These are phyloP conservation scores for Capsella rubella DNA, from an alignment of 441 rosid genomes.

Conservation along the genomic window DNA sequence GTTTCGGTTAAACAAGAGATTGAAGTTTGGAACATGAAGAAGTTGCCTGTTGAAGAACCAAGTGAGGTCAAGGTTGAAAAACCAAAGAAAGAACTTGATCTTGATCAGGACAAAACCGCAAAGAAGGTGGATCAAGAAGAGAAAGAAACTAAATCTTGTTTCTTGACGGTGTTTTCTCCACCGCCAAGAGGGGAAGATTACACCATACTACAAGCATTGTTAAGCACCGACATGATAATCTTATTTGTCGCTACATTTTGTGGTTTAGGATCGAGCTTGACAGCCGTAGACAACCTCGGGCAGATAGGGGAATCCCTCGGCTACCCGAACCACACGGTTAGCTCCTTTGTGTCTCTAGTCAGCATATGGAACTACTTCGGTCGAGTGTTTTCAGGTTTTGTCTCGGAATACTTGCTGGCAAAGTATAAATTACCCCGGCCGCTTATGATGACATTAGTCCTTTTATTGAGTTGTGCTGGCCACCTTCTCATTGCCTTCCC, in stretches of 20 bases:
- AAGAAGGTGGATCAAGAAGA: slow-evolving; percentile 18
- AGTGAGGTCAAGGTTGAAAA: slow-evolving; percentile 40
- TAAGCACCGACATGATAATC: slow-evolving; percentile 73
- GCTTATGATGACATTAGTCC: slow-evolving; percentile 72
- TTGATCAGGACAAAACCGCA: not conserved
- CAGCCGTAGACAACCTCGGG: slow-evolving; percentile 85
- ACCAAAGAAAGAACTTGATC: slow-evolving; percentile 29
- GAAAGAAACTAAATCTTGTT: slow-evolving; percentile 52
- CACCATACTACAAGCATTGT: slow-evolving; percentile 83
- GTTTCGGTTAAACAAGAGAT: slow-evolving; percentile 70
- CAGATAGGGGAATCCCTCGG: slow-evolving; percentile 92
- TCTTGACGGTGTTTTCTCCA: slow-evolving; percentile 55
- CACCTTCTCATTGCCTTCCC: slow-evolving; percentile 83
- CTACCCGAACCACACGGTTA: slow-evolving; percentile 63
- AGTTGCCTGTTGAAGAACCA: slow-evolving; percentile 43
- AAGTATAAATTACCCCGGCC: slow-evolving; percentile 75
- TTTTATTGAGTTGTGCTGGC: slow-evolving; percentile 63
- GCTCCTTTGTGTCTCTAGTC: slow-evolving; percentile 77
- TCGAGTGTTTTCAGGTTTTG: slow-evolving; percentile 79
- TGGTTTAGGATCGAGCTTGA: slow-evolving; percentile 76
- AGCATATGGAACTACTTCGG: slow-evolving; percentile 96
- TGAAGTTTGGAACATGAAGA: slow-evolving; percentile 57
- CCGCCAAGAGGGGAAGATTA: slow-evolving; percentile 89
- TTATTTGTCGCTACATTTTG: slow-evolving; percentile 69
- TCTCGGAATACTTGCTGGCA: slow-evolving; percentile 66